These are phyloP conservation scores for Paramecium tetraurelia DNA, from an alignment of 73 alveolate species.

Conservation along the genomic window DNA sequence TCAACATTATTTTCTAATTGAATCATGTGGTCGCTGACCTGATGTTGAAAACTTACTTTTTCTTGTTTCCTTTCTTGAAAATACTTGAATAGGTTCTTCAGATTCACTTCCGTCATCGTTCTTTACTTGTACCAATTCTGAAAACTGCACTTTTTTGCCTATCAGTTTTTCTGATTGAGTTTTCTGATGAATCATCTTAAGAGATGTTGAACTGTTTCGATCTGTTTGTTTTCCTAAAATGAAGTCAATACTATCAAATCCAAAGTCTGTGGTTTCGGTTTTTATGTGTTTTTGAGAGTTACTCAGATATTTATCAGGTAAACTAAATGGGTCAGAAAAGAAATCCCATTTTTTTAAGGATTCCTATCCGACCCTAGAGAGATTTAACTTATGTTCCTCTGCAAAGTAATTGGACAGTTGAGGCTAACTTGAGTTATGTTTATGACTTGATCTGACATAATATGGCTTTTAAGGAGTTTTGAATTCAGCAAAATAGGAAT, in stretches of 20 bases:
- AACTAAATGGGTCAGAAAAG: conserved; percentile 42
- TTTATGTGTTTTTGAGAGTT: background rate
- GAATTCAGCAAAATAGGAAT: background rate
- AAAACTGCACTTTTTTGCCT: background rate
- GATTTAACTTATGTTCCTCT: background rate
- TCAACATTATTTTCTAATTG: background rate
- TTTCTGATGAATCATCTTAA: background rate
- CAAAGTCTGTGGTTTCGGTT: conserved; percentile 1
- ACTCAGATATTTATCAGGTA: background rate
- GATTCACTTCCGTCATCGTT: conserved; percentile 22
- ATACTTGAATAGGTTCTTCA: background rate
- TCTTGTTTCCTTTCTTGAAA: background rate
- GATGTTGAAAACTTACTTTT: conserved; percentile 7
- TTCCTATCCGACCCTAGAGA: background rate
- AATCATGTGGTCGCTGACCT: background rate
- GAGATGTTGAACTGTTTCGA: background rate
- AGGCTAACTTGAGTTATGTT: background rate
- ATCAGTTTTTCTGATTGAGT: background rate
- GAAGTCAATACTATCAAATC: background rate
- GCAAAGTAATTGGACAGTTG: background rate
- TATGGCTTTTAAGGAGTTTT: conserved; percentile 9
- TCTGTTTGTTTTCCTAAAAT: background rate
- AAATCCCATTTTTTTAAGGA: conserved; percentile 23
- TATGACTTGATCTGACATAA: background rate
- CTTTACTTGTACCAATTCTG: background rate